Evolutionary conservation across 495 filamentous ascomycete genomes (phyloP), one percentile per base, ranked within the genome.

Genomic region (Hypoxylon rickii): DNA sequence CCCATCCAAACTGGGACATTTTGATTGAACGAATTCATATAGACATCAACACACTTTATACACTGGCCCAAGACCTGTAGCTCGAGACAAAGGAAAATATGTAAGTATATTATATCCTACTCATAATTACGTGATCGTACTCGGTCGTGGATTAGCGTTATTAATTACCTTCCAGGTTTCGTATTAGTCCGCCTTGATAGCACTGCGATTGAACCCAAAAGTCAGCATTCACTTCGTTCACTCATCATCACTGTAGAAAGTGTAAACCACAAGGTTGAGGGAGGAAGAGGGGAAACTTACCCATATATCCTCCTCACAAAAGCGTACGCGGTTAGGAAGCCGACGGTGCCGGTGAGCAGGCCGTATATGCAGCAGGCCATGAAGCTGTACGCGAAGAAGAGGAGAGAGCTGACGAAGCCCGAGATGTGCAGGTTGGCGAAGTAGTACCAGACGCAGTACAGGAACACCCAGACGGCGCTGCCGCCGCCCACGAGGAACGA

Each of bases 281-380:
- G 19, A 0, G 18, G 37, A 18, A 33, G 13, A 24, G 16, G 12
- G 10, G 24, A 38, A 22, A 76, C 85, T 73, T 70, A 90, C 85
- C 86, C 86, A 72, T 96, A 97, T 65, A 97, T 92, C 66, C 89
- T 83, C 67, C 91, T 79, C 31, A 97, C 85, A 77, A 96, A 97
- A 3, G 86, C 84, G 77, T 94, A 96, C 7, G 89, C 89, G 12
- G 88, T 86, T 73, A 97, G 71, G 66, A 95, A 96, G 8, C 92
- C 92, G 42, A 97, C 83, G 3, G 92, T 97, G 3, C 92, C 91
- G 11, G 85, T 89, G 32, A 96, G 71, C 47, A 97, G 70, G 3
- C 88, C 90, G 67, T 96, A 97, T 5, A 96, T 85, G 22, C 81
- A 78, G 63, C 91, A 96, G 1, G 89, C 91, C 60, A 97, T 79